phyloP scores from a whole-genome alignment of 2,329 filamentous ascomycete species.

The Sporothrix luriei region DNA sequence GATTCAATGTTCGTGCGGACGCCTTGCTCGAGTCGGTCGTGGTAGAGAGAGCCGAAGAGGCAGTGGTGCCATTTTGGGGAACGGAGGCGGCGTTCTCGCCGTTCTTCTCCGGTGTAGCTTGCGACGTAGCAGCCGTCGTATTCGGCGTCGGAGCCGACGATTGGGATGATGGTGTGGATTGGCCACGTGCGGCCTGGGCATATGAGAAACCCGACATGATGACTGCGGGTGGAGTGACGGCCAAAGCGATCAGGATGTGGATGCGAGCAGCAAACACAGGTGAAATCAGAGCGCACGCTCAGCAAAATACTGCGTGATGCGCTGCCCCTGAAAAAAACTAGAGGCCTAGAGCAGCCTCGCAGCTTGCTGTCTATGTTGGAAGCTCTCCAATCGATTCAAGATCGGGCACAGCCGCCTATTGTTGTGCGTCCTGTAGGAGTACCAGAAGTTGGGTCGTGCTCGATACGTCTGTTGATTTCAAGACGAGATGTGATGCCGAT shows the following conservation, averaged over 20 bases:
- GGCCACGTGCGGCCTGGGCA: conserved; percentile 90
- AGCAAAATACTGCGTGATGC: conserved; percentile 14
- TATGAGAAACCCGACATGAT: conserved; percentile 78
- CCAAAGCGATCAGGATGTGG: not conserved
- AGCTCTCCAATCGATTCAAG: conserved; percentile 17
- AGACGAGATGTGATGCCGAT: not conserved
- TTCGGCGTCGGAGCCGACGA: conserved; percentile 43
- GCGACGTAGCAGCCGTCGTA: conserved; percentile 41
- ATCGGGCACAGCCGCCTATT: conserved; percentile 27
- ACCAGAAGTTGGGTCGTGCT: not conserved
- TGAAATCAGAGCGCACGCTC: conserved; percentile 11
- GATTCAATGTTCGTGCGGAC: not conserved
- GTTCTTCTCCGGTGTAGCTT: conserved; percentile 44
- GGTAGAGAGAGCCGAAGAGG: not conserved
- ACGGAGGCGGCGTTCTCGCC: conserved; percentile 40
- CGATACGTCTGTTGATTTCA: conserved; percentile 16
- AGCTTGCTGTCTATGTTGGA: conserved; percentile 10
- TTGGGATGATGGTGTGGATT: conserved; percentile 49
- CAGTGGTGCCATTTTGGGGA: not conserved
- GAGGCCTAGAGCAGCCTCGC: conserved; percentile 23
- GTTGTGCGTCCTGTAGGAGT: not conserved
- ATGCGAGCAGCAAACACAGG: not conserved
- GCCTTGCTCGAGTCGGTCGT: conserved; percentile 27
- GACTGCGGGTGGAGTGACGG: not conserved
- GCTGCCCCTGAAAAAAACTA: conserved; percentile 18